phyloP scores from a whole-genome alignment of 75 land plant species.

The Pinus tabuliformis region DNA sequence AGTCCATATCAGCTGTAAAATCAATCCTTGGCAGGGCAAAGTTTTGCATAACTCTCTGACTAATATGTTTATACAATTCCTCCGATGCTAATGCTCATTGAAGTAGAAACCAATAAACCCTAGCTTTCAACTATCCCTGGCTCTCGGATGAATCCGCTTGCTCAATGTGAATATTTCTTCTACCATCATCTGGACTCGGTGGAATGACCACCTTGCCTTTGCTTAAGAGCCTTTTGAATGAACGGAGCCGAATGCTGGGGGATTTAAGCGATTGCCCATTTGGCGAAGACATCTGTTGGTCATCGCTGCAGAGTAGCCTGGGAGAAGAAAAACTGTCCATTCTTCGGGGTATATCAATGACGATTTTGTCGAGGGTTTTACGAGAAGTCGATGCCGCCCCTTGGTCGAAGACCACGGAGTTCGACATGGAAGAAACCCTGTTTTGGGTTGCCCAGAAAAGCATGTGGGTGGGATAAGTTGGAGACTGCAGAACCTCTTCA shows the following conservation, averaged over 20 bases:
- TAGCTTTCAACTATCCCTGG: too few species aligned
- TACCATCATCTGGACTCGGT: background rate
- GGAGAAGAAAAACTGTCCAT: background rate
- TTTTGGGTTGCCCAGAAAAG: background rate
- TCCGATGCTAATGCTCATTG: too few species aligned
- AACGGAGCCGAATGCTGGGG: background rate
- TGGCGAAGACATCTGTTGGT: background rate
- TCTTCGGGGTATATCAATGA: background rate
- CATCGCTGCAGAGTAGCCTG: background rate
- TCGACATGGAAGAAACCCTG: background rate
- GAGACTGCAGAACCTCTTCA: background rate
- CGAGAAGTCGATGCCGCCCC: background rate
- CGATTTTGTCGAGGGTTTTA: background rate
- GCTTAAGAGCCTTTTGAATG: background rate
- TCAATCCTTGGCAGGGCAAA: too few species aligned
- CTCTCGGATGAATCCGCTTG: background rate
- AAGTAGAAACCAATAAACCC: too few species aligned
- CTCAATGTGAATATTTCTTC: background rate
- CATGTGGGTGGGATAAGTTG: background rate
- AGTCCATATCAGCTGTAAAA: too few species aligned
- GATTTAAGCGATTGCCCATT: background rate
- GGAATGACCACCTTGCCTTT: background rate
- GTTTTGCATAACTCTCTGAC: too few species aligned
- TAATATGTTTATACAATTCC: too few species aligned
- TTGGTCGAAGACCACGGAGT: too few species aligned